Evolutionary conservation across 1,284 basidiomycete genomes (phyloP), one percentile per base, ranked within the genome.

Genomic region (Cryptococcus deneoformans): DNA sequence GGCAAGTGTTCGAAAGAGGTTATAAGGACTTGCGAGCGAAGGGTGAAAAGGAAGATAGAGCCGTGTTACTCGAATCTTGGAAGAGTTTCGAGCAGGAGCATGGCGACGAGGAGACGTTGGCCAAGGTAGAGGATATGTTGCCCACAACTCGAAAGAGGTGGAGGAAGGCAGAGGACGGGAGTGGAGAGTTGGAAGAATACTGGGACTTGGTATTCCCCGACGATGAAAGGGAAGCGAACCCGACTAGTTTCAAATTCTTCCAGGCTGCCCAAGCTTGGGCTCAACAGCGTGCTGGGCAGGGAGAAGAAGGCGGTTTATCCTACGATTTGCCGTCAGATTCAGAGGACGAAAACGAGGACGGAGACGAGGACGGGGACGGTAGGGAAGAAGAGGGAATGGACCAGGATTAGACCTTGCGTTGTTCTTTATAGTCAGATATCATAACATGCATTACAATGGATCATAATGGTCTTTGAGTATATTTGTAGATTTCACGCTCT

Each of bases 201-300:
- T 95, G 89, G 87, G 92, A 95, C 72, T 85, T 94, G 71, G 87
- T 93, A 24, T 97, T 96, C 77, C 86, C 91, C 37, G 93, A 96
- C 80, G 93, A 97, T 82, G 91, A 95, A 70, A 84, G 87, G 56
- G 91, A 94, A 70, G 85, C 88, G 46, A 94, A 95, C 70, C 90
- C 93, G 0, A 87, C 90, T 0, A 86, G 90, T 1, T 94, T 92
- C 86, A 93, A 92, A 72, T 91, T 94, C 81, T 81, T 96, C 73
- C 88, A 94, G 75, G 90, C 89, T 82, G 93, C 93, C 1, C 91
- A 92, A 73, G 87, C 87, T 2, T 96, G 93, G 93, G 79, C 79
- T 46, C 74, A 73, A 43, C 65, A 73, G 53, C 64, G 62, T 35
- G 59, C 53, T 24, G 66, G 59, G 11, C 61, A 50, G 14, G 62